Evolutionary conservation across 805 yeast species (phyloP).

Genomic region (Sugiyamaella marilandica): DNA sequence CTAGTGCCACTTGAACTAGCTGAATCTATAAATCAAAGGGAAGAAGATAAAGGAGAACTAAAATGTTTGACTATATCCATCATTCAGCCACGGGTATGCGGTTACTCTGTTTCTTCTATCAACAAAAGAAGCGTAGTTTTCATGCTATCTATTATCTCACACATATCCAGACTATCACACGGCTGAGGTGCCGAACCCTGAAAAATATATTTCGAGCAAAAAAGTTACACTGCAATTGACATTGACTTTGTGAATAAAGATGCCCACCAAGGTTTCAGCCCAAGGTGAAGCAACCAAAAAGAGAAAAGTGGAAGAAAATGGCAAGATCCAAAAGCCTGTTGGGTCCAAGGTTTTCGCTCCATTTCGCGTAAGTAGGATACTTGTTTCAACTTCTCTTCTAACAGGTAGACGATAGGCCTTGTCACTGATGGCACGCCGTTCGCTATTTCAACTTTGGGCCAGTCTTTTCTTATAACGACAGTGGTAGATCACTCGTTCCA

Average conservation of each 20-base stretch:
- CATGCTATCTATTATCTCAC: too few relatives aligned
- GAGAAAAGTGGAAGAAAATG: slow-evolving; percentile 2
- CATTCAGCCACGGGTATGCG: too few relatives aligned
- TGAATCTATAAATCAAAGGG: too few relatives aligned
- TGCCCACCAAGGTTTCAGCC: not conserved
- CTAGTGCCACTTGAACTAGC: too few relatives aligned
- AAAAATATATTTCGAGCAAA: not conserved
- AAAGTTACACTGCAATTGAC: not conserved
- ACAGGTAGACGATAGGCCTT: slow-evolving; percentile 55
- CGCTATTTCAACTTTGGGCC: slow-evolving; percentile 82
- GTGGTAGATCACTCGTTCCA: slow-evolving; percentile 88
- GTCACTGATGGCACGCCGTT: slow-evolving; percentile 85
- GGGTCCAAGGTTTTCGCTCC: slow-evolving; percentile 73
- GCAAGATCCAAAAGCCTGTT: not conserved
- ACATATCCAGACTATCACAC: not conserved
- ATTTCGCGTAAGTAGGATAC: slow-evolving; percentile 49
- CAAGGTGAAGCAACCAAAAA: slow-evolving; percentile 2
- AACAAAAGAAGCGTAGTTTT: too few relatives aligned
- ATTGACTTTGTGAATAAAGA: not conserved
- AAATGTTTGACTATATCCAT: too few relatives aligned
- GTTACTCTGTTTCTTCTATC: too few relatives aligned
- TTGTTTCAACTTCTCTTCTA: not conserved
- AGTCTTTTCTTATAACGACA: slow-evolving; percentile 81
- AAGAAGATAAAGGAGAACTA: too few relatives aligned
- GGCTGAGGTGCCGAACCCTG: not conserved